These are phyloP conservation scores for Calonectria pseudoturangicola DNA, from an alignment of 2,329 filamentous ascomycete genomes.

Conservation along the genomic window DNA sequence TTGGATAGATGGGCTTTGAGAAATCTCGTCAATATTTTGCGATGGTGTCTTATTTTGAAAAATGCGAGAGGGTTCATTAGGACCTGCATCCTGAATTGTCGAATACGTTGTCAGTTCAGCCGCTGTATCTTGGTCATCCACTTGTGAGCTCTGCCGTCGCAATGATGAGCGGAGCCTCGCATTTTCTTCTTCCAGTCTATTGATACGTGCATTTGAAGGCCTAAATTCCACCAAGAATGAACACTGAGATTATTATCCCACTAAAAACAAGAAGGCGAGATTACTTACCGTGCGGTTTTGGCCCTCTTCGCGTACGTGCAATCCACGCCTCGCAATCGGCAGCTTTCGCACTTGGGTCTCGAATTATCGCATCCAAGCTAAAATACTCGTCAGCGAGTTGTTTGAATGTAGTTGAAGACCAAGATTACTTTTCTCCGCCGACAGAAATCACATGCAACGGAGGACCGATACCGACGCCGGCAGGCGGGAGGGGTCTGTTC, in stretches of 20 bases:
- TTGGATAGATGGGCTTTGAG: neutral
- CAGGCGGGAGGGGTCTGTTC: neutral
- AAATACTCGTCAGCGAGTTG: too few species aligned
- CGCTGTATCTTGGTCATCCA: neutral
- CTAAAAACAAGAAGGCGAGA: neutral
- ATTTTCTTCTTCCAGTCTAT: constrained; percentile 61
- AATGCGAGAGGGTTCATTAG: neutral
- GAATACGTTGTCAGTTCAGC: neutral
- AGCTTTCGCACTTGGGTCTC: constrained; percentile 46
- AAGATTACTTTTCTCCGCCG: constrained; percentile 47
- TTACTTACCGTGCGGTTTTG: constrained; percentile 38
- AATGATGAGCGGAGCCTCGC: constrained; percentile 58
- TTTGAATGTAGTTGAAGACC: neutral
- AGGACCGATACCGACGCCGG: constrained; percentile 22
- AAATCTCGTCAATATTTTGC: neutral
- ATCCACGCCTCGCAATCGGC: constrained; percentile 23
- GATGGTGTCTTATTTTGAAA: neutral
- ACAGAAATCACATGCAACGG: constrained; percentile 49
- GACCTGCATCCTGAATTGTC: neutral
- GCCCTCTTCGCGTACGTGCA: constrained; percentile 44
- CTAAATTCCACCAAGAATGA: neutral
- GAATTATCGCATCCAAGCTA: constrained; percentile 50
- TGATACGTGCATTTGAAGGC: constrained; percentile 55
- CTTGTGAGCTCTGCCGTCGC: constrained; percentile 26
- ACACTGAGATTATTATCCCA: neutral